Conservation (phyloP, 495 filamentous ascomycete genomes). For the Tuber aestivum region DNA sequence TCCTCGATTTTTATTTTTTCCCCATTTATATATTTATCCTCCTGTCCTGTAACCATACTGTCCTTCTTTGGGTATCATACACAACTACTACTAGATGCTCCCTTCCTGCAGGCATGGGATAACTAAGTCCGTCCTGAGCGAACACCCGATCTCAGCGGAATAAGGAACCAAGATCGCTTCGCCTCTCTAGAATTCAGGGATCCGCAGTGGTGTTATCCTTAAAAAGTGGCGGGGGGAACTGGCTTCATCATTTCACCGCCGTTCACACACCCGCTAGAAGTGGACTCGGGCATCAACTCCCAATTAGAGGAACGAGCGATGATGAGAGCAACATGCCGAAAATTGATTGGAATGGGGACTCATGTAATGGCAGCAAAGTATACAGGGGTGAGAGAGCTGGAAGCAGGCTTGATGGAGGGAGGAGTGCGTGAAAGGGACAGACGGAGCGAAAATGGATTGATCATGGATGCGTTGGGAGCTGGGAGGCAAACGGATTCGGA, state of each 20-base stretch:
- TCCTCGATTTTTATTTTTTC: conserved; percentile 9
- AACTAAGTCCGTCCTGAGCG: conserved; percentile 24
- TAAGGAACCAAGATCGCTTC: conserved; percentile 6
- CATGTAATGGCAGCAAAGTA: conserved; percentile 25
- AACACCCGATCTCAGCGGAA: conserved; percentile 11
- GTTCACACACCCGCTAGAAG: conserved; percentile 30
- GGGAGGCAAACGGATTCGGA: conserved; percentile 42
- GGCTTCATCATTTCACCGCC: conserved; percentile 17
- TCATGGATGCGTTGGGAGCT: conserved; percentile 44
- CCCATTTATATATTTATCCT: conserved; percentile 23
- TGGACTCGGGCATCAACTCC: conserved; percentile 24
- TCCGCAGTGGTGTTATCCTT: not conserved
- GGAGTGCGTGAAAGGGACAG: conserved; percentile 27
- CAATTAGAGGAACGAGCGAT: conserved; percentile 26
- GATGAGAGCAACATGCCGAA: conserved; percentile 1
- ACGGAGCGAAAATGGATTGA: conserved; percentile 40
- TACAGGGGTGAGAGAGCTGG: conserved; percentile 33
- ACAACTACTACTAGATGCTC: conserved; percentile 22
- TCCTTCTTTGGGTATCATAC: conserved; percentile 13
- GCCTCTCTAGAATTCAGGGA: not conserved
- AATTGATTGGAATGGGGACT: conserved; percentile 25
- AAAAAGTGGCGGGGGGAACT: not conserved
- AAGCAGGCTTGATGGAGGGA: conserved; percentile 37
- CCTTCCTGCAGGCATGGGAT: conserved; percentile 29
- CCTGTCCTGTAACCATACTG: conserved; percentile 14